Conservation (phyloP, 352 stramenopile genomes). For the Plasmopara viticola region DNA sequence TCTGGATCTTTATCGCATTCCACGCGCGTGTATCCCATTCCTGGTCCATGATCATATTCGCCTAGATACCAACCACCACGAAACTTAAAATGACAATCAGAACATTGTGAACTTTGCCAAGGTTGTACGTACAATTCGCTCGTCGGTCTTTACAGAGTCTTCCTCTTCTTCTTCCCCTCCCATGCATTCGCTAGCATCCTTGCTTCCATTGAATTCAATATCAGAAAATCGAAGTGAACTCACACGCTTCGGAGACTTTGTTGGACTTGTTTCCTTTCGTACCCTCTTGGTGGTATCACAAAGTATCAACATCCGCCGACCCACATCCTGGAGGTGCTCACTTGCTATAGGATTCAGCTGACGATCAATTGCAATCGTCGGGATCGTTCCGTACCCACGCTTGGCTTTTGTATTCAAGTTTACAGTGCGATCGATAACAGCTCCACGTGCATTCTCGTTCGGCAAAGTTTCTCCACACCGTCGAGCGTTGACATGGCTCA, state of each 20-base stretch:
- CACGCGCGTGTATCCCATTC: constrained; percentile 75
- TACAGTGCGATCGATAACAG: constrained; percentile 42
- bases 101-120: not conserved
- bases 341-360: constrained; percentile 23
- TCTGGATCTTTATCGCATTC: constrained; percentile 52
- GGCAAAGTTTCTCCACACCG: constrained; percentile 16
- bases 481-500: constrained; percentile 12
- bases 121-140: constrained; percentile 42
- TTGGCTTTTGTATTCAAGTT: constrained; percentile 50
- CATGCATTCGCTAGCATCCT: constrained; percentile 22
- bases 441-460: constrained; percentile 45
- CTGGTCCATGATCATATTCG: constrained; percentile 70
- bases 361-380: constrained; percentile 49
- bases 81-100: not conserved
- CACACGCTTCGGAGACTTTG: constrained; percentile 17
- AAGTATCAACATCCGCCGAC: constrained; percentile 46
- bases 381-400: constrained; percentile 42
- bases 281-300: constrained; percentile 34
- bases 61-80: constrained; percentile 19
- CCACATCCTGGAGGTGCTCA: constrained; percentile 58
- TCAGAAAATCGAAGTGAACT: too few species aligned
- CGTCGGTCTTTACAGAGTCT: constrained; percentile 27
- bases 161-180: constrained; percentile 18
- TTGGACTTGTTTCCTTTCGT: constrained; percentile 26
- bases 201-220: constrained; percentile 3